phyloP scores from a whole-genome alignment of 352 stramenopile species.

The Globisporangium orthogonon region DNA sequence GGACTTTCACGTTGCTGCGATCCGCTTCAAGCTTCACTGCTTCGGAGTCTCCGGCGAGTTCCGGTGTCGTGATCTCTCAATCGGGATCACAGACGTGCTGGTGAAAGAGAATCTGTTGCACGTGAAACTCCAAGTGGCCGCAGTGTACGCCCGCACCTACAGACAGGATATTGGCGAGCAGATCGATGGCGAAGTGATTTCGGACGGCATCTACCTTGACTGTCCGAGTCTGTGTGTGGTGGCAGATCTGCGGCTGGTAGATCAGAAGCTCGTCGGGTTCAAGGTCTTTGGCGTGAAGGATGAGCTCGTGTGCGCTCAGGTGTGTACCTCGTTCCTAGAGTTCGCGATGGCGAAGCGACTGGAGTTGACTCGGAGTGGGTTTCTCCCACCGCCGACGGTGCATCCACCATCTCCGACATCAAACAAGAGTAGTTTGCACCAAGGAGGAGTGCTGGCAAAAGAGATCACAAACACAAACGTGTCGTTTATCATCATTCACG shows the following conservation, averaged over 20 bases:
- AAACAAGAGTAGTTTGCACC: background rate
- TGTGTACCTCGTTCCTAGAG: slow-evolving; percentile 42
- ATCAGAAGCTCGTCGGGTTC: slow-evolving; percentile 28
- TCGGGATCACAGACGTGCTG: slow-evolving; percentile 59
- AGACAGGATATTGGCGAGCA: background rate
- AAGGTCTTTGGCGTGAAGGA: slow-evolving; percentile 24
- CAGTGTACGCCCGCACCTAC: slow-evolving; percentile 10
- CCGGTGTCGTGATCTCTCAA: slow-evolving; percentile 31
- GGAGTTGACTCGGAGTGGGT: slow-evolving; percentile 26
- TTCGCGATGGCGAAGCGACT: slow-evolving; percentile 26
- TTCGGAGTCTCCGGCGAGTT: slow-evolving; percentile 30
- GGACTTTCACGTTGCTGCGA: slow-evolving; percentile 33
- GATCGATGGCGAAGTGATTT: background rate
- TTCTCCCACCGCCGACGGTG: slow-evolving; percentile 1
- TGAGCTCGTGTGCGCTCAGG: slow-evolving; percentile 22
- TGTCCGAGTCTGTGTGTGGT: slow-evolving; percentile 11
- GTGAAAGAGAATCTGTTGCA: slow-evolving; percentile 41
- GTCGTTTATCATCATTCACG: slow-evolving; percentile 9
- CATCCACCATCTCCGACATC: background rate
- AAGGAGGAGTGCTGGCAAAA: background rate
- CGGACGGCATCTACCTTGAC: slow-evolving; percentile 5
- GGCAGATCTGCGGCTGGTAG: slow-evolving; percentile 17
- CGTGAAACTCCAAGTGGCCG: slow-evolving; percentile 25
- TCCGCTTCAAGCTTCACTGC: slow-evolving; percentile 27
- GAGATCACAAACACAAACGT: slow-evolving; percentile 8